Base-by-base conservation (phyloP, 768 basidiomycete species). In the Naganishia vaughanmartiniae region DNA sequence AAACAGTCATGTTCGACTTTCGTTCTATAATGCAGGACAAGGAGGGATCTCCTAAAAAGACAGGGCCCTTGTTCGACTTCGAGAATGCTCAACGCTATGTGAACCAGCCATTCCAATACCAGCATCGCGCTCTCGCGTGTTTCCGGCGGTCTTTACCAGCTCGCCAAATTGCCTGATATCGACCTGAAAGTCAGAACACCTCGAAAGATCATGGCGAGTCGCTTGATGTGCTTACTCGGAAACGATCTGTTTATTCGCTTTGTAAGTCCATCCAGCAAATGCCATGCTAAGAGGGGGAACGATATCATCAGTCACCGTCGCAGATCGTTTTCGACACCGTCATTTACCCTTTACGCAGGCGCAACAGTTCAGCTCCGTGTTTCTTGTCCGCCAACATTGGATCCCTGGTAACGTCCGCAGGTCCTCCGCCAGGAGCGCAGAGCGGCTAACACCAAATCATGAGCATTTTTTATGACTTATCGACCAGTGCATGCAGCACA, bases 291-390 rank as follows among this genome's bases (percentile, higher is more conserved):
- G 36, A 11, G 26, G 33, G 34, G 56, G 21, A n/a, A 15, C 24
- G n/a, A 12, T 12, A 1, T 48, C 4, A 33, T 45, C 42, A 51
- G 66, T 66, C 24, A 68, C 31, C 48, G 10, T 33, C n/a, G 17
- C 12, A 55, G 5, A 15, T 19, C 11, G 21, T 3, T 60, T n/a
- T n/a, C 33, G 39, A n/a, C 24, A 51, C 54, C 30, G 46, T 53
- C 0, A 73, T 77, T 73, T 53, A 77, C 78, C 72, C 88, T 83
- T 98, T 97, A 76, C 94, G 89, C 73, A 94, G 88, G 76, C 91
- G 88, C 79, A 98, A 85, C 73, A 96, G 89, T 78, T 91, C 87
- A 72, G 87, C 86, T 54, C 95, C 94, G 78, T 96, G 89, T 66
- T 89, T 84, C 80, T 89, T 89, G 83, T 97, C 87, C 66, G 88